Evolutionary conservation across 1,139 yeast genomes (phyloP), one percentile per base, ranked within the genome.

Genomic region (Fermentozyma sake): DNA sequence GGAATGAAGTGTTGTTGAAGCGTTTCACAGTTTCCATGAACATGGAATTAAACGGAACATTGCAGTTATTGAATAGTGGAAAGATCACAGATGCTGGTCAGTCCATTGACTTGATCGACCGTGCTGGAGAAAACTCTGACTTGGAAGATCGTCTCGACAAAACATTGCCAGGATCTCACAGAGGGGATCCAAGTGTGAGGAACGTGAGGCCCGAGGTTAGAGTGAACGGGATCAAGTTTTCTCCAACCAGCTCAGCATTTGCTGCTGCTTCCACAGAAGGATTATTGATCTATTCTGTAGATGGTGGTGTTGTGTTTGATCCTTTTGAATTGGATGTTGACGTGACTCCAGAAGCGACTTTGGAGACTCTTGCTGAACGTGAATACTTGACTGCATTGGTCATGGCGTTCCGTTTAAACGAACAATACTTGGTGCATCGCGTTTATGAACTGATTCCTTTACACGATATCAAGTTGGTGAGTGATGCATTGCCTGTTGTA

Each of bases 201-300:
- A 73, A 76, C 30, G 68, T 74, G 1, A 72, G 89, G 39, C 94
- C 96, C 0, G 94, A 81, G 38, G 72, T 91, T 14, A 66, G 94
- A 45, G 87, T 91, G 1, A 74, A 84, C 2, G 64, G 82, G 4
- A 70, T 93, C 21, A 73, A 72, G 39, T 91, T 89, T 48, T 84
- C 96, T 3, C 98, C 98, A 14, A 82, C 96, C 0, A 83, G 95
- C 6, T 70, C 83, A 23, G 78, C 95, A 16, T 93, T 93, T 64
- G 93, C 95, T 2, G 96, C 95, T 16, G 94, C 96, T 0, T 79
- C 96, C 1, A 91, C 98, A 0, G 98, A 91, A 54, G 99, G 99
- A 6, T 62, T 93, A 27, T 61, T 89, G 34, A 66, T 91, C 3
- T 91, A 76, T 52, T 80, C 95, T 1, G 74, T 87, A 21, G 95